Evolutionary conservation across 345 rosid species (phyloP).

Genomic region (Passiflora organensis): DNA sequence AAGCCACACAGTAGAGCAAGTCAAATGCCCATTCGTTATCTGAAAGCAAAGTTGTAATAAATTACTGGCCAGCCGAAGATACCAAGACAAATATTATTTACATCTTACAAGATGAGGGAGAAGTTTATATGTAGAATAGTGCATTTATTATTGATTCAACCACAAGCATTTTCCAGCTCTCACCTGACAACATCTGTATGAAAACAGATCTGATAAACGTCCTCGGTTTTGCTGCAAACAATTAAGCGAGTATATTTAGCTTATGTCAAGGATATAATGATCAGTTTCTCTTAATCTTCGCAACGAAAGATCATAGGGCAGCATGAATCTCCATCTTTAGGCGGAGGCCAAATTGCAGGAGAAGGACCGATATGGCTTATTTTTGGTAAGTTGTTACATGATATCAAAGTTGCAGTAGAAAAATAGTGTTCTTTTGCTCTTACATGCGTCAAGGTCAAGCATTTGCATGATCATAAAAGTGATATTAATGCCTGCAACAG

Average conservation of each 20-base stretch:
- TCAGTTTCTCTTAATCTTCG: no score
- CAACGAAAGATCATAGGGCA: no score
- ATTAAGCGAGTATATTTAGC: slow-evolving; percentile 13
- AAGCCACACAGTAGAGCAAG: slow-evolving; percentile 86
- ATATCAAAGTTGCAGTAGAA: no score
- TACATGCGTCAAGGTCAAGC: slow-evolving; percentile 88
- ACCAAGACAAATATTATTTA: no score
- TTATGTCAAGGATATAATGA: no score
- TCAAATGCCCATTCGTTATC: slow-evolving; percentile 95
- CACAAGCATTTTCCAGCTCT: neutral
- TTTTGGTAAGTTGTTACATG: no score
- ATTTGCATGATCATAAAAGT: slow-evolving; percentile 98
- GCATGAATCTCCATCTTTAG: no score
- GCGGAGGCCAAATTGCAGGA: no score
- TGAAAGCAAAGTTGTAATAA: slow-evolving; percentile 17
- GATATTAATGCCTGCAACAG: slow-evolving; percentile 92
- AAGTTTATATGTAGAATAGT: neutral
- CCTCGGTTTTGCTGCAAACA: slow-evolving; percentile 67
- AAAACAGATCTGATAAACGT: slow-evolving; percentile 67
- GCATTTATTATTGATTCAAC: no score
- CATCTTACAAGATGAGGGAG: no score
- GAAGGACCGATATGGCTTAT: no score
- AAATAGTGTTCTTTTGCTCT: slow-evolving; percentile 23
- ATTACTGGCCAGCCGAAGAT: neutral
- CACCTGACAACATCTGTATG: slow-evolving; percentile 85